phyloP scores from a whole-genome alignment of 768 basidiomycete genomes.

The Russula ochroleuca region DNA sequence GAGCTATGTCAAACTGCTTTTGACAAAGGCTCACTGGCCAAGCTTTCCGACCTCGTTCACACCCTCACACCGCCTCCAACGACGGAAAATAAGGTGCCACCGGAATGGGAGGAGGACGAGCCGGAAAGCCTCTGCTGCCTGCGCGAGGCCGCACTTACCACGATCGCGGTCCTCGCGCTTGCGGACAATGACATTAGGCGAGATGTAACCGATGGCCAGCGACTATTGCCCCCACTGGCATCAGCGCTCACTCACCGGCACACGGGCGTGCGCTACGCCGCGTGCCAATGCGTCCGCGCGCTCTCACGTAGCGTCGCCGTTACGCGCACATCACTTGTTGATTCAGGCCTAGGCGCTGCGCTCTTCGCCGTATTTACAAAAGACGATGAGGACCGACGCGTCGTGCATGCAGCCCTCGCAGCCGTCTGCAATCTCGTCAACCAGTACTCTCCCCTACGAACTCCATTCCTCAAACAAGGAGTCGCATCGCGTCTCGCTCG shows the following conservation, averaged over 20 bases:
- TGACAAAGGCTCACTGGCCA: slow-evolving; percentile 62
- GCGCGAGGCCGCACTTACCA: slow-evolving; percentile 73
- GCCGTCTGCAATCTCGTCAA: slow-evolving; percentile 83
- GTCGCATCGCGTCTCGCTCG: slow-evolving; percentile 60
- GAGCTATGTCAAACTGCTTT: slow-evolving; percentile 62
- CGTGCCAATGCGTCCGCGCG: slow-evolving; percentile 80
- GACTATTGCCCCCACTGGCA: slow-evolving; percentile 53
- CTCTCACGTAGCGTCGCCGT: slow-evolving; percentile 76
- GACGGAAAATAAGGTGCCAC: slow-evolving; percentile 34
- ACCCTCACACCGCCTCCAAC: slow-evolving; percentile 46
- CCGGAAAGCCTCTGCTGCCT: slow-evolving; percentile 53
- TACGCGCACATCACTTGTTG: slow-evolving; percentile 78
- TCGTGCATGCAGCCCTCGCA: slow-evolving; percentile 63
- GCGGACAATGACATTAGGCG: slow-evolving; percentile 71
- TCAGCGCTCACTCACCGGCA: slow-evolving; percentile 55
- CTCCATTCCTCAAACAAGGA: slow-evolving; percentile 67
- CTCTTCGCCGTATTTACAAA: slow-evolving; percentile 57
- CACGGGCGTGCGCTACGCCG: slow-evolving; percentile 76
- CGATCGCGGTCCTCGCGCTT: slow-evolving; percentile 67
- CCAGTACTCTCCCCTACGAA: slow-evolving; percentile 76
- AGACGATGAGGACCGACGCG: slow-evolving; percentile 62
- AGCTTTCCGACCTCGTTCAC: slow-evolving; percentile 49
- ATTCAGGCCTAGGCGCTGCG: slow-evolving; percentile 70
- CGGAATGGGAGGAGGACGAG: slow-evolving; percentile 67
- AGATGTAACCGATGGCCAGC: slow-evolving; percentile 55